Conservation (phyloP, 805 yeast species). For the Saturnispora quitensis region DNA sequence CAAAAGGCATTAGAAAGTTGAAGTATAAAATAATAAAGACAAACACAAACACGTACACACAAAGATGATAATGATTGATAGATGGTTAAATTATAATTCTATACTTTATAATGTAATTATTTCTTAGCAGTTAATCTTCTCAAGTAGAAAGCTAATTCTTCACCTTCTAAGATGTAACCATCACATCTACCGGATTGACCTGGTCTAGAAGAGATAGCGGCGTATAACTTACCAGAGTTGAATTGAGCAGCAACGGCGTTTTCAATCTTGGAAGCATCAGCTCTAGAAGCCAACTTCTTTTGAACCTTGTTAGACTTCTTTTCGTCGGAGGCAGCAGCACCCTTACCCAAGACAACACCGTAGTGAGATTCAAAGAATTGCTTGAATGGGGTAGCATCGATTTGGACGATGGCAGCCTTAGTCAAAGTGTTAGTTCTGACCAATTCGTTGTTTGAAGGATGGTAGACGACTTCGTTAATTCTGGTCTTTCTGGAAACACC, state of each 20-base stretch:
- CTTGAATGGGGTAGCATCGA: slow-evolving; percentile 99
- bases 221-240: slow-evolving; percentile 98
- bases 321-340: slow-evolving; percentile 41
- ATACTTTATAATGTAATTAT: slow-evolving; percentile 36
- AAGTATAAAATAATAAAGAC: background rate
- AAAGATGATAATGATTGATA: background rate
- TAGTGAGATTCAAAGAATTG: slow-evolving; percentile 99
- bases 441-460: slow-evolving; percentile 99
- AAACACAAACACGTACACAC: background rate
- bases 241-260: slow-evolving; percentile 90
- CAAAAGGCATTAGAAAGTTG: slow-evolving; percentile 1
- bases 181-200: slow-evolving; percentile 99
- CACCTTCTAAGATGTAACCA: slow-evolving; percentile 99
- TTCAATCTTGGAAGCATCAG: slow-evolving; percentile 77
- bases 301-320: slow-evolving; percentile 70
- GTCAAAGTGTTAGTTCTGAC: slow-evolving; percentile 99
- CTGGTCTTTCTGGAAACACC: slow-evolving; percentile 99
- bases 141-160: slow-evolving; percentile 99
- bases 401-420: slow-evolving; percentile 97
- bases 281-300: slow-evolving; percentile 92
- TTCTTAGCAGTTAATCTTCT: slow-evolving; percentile 99
- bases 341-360: slow-evolving; percentile 90
- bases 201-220: slow-evolving; percentile 98
- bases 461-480: slow-evolving; percentile 95
- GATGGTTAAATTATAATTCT: background rate